Conservation (phyloP, 371 early-diverging fungal species). For the Mucor velutinosus region DNA sequence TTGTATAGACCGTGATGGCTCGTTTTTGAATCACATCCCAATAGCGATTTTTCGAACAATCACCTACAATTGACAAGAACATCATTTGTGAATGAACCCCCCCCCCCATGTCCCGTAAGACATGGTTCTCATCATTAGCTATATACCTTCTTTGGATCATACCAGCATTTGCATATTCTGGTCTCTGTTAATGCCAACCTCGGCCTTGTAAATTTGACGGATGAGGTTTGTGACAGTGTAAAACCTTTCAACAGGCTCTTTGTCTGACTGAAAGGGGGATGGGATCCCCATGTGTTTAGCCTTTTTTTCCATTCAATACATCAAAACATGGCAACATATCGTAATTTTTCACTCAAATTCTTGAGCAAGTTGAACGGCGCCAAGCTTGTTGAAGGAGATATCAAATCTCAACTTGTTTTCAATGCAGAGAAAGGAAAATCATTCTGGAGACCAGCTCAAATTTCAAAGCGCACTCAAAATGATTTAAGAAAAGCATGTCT, state of each 20-base stretch:
- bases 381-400: constrained; percentile 45
- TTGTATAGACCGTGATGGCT: too few relatives aligned
- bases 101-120: too few relatives aligned
- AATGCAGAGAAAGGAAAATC: constrained; percentile 49
- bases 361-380: constrained; percentile 21
- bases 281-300: not conserved
- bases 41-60: too few relatives aligned
- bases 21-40: too few relatives aligned
- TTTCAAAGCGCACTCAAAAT: constrained; percentile 59
- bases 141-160: too few relatives aligned
- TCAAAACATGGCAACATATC: constrained; percentile 34
- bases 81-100: too few relatives aligned
- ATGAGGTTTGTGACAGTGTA: not conserved
- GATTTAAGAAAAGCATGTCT: constrained; percentile 68
- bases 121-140: too few relatives aligned
- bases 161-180: too few relatives aligned
- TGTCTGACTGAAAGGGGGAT: not conserved
- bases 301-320: not conserved
- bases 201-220: not conserved
- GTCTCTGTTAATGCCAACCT: too few relatives aligned
- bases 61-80: too few relatives aligned
- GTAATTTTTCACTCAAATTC: constrained; percentile 38
- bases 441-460: constrained; percentile 58
- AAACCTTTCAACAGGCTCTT: not conserved
- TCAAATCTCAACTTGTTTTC: constrained; percentile 52